These are phyloP conservation scores for Neocatenulostroma microsporum DNA, from an alignment of 2,329 filamentous ascomycete species.

Conservation along the genomic window DNA sequence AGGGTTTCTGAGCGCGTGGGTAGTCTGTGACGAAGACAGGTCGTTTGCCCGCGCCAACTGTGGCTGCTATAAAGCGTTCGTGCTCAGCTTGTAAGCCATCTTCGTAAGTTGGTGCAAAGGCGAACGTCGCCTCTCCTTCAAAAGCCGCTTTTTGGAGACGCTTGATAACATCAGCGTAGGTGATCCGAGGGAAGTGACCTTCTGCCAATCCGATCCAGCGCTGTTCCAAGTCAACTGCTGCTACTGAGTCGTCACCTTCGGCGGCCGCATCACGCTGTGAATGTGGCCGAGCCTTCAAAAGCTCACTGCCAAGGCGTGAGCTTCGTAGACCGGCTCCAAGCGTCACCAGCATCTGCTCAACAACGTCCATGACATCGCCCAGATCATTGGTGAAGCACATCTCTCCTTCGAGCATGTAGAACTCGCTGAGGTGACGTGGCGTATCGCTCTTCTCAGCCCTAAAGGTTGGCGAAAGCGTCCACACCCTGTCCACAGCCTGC, in stretches of 20 bases:
- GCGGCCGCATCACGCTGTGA: background rate
- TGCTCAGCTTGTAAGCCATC: conserved; percentile 80
- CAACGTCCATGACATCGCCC: conserved; percentile 64
- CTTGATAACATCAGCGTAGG: conserved; percentile 70
- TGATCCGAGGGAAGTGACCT: conserved; percentile 79
- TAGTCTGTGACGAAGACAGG: conserved; percentile 93
- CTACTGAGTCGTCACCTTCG: conserved; percentile 17
- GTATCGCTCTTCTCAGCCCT: conserved; percentile 91
- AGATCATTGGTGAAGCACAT: conserved; percentile 68
- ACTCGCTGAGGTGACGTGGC: conserved; percentile 87
- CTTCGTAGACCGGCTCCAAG: conserved; percentile 44
- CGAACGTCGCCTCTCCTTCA: conserved; percentile 46
- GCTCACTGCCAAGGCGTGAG: conserved; percentile 48
- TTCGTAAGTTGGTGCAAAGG: conserved; percentile 62
- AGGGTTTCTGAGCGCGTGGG: conserved; percentile 80
- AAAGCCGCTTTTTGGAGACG: conserved; percentile 50
- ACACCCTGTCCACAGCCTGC: conserved; percentile 81
- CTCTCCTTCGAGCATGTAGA: conserved; percentile 97
- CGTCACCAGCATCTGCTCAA: conserved; percentile 66
- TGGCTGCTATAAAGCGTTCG: conserved; percentile 74
- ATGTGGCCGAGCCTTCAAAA: conserved; percentile 31
- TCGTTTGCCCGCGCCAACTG: conserved; percentile 49
- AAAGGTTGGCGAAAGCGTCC: conserved; percentile 90
- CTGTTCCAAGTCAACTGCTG: conserved; percentile 47
- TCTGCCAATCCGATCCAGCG: conserved; percentile 63